Evolutionary conservation across 2,329 filamentous ascomycete genomes (phyloP), one percentile per base, ranked within the genome.

Genomic region (Aaosphaeria arxii): DNA sequence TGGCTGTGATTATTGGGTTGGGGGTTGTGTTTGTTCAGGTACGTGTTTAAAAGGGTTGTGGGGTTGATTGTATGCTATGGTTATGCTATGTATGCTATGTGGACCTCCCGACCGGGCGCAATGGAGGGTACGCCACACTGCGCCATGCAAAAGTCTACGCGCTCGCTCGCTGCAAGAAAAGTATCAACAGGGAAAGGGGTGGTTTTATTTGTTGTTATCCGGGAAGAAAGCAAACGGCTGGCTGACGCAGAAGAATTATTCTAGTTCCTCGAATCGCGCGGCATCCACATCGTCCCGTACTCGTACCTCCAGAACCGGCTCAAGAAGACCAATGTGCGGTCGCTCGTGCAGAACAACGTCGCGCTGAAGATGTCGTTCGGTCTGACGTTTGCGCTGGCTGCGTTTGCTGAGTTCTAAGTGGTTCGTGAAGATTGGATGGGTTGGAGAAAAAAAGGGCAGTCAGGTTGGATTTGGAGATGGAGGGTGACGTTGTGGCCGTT

Each of bases 351-450:
- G 57, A 75, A 79, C 51, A 81, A 84, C 56, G 78, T 82, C 2
- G 80, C 80, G 13, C 86, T 88, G 64, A 87, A 86, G 63, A 64
- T 85, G 24, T 83, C 85, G 3, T 91, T 91, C 66, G 82, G 84
- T n/a, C 62, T 82, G 39, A 87, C 87, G 30, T 91, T 91, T 71
- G 81, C 85, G 29, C 70, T 91, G 61, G 86, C 86, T 43, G 83
- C 81, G 3, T 87, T 87, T 76, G 77, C 77, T 60, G 68, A 74
- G 44, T 77, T 86, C 48, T 83, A 57, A 47, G 13, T 43, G 32
- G 11, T 51, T 39, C 46, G 46, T 30, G 7, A 53, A 13, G 11
- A 43, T 33, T 24, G 24, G 41, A 28, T 30, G 3, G 7, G 5
- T 3, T 5, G 30, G 30, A n/a, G 33, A 29, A 51, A 51, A 13